phyloP scores from a whole-genome alignment of 345 rosid genomes.

The Ceriops zippeliana region DNA sequence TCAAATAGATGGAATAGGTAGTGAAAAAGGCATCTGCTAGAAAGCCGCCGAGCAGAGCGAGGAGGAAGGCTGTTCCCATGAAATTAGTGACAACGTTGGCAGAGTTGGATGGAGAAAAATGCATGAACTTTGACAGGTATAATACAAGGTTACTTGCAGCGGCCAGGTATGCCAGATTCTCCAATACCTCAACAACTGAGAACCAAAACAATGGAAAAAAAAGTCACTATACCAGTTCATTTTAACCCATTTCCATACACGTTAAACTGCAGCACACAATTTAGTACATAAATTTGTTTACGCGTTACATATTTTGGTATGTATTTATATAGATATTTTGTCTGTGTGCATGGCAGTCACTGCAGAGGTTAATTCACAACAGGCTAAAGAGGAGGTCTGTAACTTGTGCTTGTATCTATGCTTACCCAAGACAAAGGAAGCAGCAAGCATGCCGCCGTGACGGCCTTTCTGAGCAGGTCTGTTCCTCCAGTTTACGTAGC shows the following conservation, averaged over 20 bases:
- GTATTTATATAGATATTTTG: too few relatives aligned
- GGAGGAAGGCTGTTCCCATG: slow-evolving; percentile 90
- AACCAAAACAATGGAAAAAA: slow-evolving; percentile 4
- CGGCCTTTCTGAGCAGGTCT: slow-evolving; percentile 54
- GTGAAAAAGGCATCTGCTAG: slow-evolving; percentile 70
- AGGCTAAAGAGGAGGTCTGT: too few relatives aligned
- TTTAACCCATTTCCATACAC: background rate
- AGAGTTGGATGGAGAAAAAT: slow-evolving; percentile 70
- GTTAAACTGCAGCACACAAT: background rate
- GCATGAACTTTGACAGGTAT: slow-evolving; percentile 67
- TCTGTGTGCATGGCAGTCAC: too few relatives aligned
- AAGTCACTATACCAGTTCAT: too few relatives aligned
- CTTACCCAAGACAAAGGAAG: slow-evolving; percentile 72
- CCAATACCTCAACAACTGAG: slow-evolving; percentile 74
- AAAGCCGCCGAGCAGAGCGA: slow-evolving; percentile 85
- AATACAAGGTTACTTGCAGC: slow-evolving; percentile 92
- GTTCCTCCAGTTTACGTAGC: slow-evolving; percentile 67
- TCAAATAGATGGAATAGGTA: slow-evolving; percentile 61
- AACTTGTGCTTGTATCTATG: background rate
- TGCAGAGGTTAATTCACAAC: too few relatives aligned
- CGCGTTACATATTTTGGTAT: too few relatives aligned
- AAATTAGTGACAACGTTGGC: slow-evolving; percentile 81
- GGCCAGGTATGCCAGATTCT: slow-evolving; percentile 85
- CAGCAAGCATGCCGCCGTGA: slow-evolving; percentile 82
- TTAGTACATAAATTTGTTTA: background rate